Evolutionary conservation across 2,329 filamentous ascomycete species (phyloP), one percentile per base, ranked within the genome.

Genomic region (Colletotrichum destructivum): DNA sequence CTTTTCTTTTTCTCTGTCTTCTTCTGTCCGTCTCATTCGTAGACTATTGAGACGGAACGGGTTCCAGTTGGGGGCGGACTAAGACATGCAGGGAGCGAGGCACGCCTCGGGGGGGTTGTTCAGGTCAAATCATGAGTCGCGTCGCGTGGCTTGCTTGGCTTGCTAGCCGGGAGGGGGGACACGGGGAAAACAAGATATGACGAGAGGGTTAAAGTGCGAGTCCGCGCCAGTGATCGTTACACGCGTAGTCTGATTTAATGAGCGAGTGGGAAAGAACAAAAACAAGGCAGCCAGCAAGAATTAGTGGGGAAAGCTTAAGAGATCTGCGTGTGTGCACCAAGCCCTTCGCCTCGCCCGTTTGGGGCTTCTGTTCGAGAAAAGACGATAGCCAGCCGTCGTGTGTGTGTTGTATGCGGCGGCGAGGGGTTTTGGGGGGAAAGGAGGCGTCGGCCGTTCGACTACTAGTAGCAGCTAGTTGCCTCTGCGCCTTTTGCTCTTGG

Each of bases 101-200:
- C 26, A 21, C 31, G 18, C 44, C 21, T 23, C 4, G 44, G 44
- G 44, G 31, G 31, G 31, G 31, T 31, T 31, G 21, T 26, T 52
- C 46, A n/a, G 15, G 60, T 52, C 35, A 26, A 8, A 12, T 40
- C 46, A 40, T 26, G 46, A 26, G 16, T 62, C 47, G 60, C 35
- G 46, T 62, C 21, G 46, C 46, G 21, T 52, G 47, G 60, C 60
- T 62, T 62, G 46, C 6, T 42, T 52, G 47, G 60, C 60, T 62
- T 62, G 35, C 11, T 42, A 26, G n/a, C 9, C 31, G 21, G 21
- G 31, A 42, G 46, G 21, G 26, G 18, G 23, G 31, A 18, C 3
- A n/a, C n/a, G 8, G 31, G 31, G 31, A 35, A 1, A 35, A 35
- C 31, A 9, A 35, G 31, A 35, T 35, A 35, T 35, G 21, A 51